Evolutionary conservation across 2,329 filamentous ascomycete genomes (phyloP).

Genomic region (Zymoseptoria passerinii): DNA sequence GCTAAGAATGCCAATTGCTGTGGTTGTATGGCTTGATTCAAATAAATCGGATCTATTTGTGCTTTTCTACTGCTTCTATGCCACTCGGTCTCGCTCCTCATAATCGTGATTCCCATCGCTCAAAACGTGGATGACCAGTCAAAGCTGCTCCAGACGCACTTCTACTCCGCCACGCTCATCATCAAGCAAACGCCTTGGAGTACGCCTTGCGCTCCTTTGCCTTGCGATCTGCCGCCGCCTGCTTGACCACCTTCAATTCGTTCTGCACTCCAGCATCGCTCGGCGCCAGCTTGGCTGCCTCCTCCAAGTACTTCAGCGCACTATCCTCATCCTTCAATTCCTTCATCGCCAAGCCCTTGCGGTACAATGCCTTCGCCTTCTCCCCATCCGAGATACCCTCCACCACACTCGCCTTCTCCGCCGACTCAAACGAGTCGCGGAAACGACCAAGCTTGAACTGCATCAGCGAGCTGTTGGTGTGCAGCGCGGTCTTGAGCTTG

Average conservation of each 20-base stretch:
- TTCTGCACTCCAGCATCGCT: conserved; percentile 64
- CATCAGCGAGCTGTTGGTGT: conserved; percentile 81
- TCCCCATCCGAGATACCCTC: conserved; percentile 61
- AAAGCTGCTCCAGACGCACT: not conserved
- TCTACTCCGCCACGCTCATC: conserved; percentile 6
- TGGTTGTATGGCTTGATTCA: not conserved
- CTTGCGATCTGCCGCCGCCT: conserved; percentile 59
- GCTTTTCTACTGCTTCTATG: not conserved
- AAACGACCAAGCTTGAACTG: conserved; percentile 71
- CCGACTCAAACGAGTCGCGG: conserved; percentile 61
- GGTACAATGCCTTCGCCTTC: conserved; percentile 81
- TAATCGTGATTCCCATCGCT: not conserved
- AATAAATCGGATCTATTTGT: not conserved
- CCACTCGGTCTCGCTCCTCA: not conserved
- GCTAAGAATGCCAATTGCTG: not conserved
- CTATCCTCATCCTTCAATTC: conserved; percentile 77
- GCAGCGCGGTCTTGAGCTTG: conserved; percentile 71
- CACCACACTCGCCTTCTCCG: conserved; percentile 63
- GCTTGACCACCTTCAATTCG: conserved; percentile 72
- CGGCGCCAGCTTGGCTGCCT: conserved; percentile 45
- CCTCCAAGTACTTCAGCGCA: conserved; percentile 45
- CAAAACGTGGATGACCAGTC: not conserved
- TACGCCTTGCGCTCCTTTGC: conserved; percentile 90
- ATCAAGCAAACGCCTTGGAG: conserved; percentile 79
- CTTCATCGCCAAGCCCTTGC: conserved; percentile 67